Evolutionary conservation across 345 rosid species (phyloP).

Genomic region (Salix suchowensis): DNA sequence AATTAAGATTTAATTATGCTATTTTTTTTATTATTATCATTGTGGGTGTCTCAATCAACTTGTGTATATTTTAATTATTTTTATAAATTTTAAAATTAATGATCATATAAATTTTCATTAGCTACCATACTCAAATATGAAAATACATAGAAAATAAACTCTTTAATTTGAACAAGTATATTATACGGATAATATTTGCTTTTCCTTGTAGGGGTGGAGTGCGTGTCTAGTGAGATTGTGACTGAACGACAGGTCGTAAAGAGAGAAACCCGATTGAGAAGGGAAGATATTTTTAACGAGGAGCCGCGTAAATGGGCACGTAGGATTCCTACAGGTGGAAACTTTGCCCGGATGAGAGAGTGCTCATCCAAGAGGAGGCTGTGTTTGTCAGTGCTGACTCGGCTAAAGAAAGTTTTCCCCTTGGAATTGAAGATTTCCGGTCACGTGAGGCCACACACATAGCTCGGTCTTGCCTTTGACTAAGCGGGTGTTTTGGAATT

Average conservation of each 20-base stretch:
- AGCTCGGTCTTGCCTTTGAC: conserved; percentile 39
- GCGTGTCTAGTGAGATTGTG: neutral
- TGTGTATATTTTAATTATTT: rapidly evolving
- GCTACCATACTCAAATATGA: too few species aligned
- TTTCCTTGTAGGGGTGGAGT: neutral
- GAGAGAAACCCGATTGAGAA: neutral
- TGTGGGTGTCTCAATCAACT: too few species aligned
- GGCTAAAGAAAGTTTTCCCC: conserved; percentile 21
- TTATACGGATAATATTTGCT: neutral
- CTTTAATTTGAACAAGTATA: too few species aligned
- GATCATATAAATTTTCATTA: too few species aligned
- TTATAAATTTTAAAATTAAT: too few species aligned
- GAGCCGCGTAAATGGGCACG: conserved; percentile 36
- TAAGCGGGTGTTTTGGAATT: neutral
- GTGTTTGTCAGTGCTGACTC: conserved; percentile 24
- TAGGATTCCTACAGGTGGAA: conserved; percentile 22
- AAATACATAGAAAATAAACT: too few species aligned
- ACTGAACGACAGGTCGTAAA: neutral
- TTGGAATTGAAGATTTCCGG: conserved; percentile 28
- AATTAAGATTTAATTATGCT: neutral
- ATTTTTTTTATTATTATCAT: neutral
- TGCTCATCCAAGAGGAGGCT: conserved; percentile 10
- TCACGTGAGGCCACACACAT: conserved; percentile 41
- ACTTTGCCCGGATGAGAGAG: neutral
- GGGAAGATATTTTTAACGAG: conserved; percentile 6